Evolutionary conservation across 345 rosid species (phyloP).

Genomic region (Eucalyptus albens): DNA sequence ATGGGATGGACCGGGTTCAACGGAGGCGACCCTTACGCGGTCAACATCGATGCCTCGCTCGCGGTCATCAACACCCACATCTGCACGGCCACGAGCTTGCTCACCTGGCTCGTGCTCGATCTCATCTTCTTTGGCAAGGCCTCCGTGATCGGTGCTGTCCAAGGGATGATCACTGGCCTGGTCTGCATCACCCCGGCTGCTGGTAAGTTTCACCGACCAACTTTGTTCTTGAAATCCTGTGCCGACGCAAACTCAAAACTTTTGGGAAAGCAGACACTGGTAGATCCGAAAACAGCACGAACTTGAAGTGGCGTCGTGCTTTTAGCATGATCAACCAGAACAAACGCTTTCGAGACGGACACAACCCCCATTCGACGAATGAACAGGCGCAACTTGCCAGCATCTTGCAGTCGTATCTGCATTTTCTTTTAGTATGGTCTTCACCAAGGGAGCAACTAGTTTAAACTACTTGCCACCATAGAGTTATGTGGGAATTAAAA

Average conservation of each 20-base stretch:
- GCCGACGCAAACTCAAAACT: background rate
- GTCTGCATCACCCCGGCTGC: conserved; percentile 53
- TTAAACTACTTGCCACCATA: background rate
- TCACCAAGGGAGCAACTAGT: background rate
- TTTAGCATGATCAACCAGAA: background rate
- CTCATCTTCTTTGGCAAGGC: conserved; percentile 15
- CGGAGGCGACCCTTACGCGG: conserved; percentile 39
- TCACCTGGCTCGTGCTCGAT: conserved; percentile 30
- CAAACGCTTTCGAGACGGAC: background rate
- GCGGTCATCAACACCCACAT: conserved; percentile 38
- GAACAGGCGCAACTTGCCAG: background rate
- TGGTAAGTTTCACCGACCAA: background rate
- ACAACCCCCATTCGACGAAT: background rate
- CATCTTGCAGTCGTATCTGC: background rate
- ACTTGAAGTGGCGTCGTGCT: background rate
- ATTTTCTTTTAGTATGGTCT: background rate
- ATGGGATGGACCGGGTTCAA: conserved; percentile 52
- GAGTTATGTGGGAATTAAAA: no score
- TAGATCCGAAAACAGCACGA: background rate
- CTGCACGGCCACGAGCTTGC: conserved; percentile 36
- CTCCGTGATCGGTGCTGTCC: conserved; percentile 40
- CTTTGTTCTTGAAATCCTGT: background rate
- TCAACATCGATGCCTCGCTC: conserved; percentile 17
- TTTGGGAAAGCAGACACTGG: background rate
- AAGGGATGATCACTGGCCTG: conserved; percentile 48